phyloP scores from a whole-genome alignment of 345 rosid genomes.

The Eucalyptus microcorys region DNA sequence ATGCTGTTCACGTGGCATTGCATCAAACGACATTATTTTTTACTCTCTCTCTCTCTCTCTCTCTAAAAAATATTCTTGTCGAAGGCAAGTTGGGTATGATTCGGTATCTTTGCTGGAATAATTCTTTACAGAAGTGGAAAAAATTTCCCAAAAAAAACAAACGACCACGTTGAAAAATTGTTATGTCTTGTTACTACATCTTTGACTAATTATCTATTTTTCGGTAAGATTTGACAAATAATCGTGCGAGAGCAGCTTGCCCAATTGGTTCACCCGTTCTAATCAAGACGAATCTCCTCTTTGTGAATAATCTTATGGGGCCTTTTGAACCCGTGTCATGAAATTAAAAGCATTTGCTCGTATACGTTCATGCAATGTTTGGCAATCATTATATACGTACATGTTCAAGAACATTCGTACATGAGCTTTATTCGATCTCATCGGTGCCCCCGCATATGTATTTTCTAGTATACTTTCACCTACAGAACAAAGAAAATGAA shows the following conservation, averaged over 20 bases:
- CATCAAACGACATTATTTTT: background rate
- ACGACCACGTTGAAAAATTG: background rate
- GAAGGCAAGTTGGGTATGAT: background rate
- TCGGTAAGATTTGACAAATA: no score
- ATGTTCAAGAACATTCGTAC: background rate
- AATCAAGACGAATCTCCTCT: background rate
- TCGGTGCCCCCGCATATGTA: background rate
- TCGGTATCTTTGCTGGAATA: background rate
- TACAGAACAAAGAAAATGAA: background rate
- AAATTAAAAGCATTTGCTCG: background rate
- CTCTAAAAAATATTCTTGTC: no score
- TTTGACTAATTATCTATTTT: no score
- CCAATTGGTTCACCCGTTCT: background rate
- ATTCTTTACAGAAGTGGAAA: background rate
- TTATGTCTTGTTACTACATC: background rate
- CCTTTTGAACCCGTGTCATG: no score
- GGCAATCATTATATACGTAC: background rate
- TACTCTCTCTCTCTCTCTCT: background rate
- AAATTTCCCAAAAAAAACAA: background rate
- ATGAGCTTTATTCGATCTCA: background rate
- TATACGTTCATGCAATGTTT: background rate
- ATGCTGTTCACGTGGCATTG: background rate
- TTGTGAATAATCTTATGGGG: background rate
- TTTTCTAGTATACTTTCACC: background rate
- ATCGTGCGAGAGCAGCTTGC: background rate